phyloP scores from a whole-genome alignment of 306 rosid genomes.

The Prunus fruticosa region DNA sequence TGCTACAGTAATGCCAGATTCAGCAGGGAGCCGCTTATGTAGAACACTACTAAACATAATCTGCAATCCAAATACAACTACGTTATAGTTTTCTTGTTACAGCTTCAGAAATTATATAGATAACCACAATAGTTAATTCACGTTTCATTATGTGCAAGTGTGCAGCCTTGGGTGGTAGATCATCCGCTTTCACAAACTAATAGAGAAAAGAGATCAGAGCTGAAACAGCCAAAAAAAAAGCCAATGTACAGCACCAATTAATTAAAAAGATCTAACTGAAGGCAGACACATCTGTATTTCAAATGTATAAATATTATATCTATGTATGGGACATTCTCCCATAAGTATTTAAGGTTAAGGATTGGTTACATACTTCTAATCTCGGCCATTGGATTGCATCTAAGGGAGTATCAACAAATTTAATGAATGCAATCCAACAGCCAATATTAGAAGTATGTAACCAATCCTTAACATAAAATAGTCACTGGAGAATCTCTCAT shows the following conservation, averaged over 20 bases:
- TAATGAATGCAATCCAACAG: no score
- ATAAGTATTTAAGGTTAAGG: no score
- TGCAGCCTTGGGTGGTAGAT: conserved; percentile 6
- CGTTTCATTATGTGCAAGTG: conserved; percentile 16
- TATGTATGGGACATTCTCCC: no score
- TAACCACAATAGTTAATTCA: conserved; percentile 13
- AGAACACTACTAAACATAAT: conserved; percentile 92
- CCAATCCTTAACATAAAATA: no score
- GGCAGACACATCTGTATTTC: not conserved
- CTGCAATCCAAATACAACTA: conserved; percentile 44
- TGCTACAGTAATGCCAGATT: conserved; percentile 66
- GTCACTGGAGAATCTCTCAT: no score
- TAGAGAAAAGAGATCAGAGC: not conserved
- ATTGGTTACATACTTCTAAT: no score
- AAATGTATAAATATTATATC: not conserved
- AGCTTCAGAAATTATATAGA: conserved; percentile 12
- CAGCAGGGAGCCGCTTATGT: conserved; percentile 76
- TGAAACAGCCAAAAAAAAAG: not conserved
- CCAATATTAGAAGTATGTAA: no score
- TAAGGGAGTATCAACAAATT: no score
- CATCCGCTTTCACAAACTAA: conserved; percentile 13
- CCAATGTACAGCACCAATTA: not conserved
- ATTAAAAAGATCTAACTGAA: not conserved
- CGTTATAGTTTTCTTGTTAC: not conserved
- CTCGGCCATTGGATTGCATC: no score